Evolutionary conservation across 495 filamentous ascomycete species (phyloP).

Genomic region (Podospora didyma): DNA sequence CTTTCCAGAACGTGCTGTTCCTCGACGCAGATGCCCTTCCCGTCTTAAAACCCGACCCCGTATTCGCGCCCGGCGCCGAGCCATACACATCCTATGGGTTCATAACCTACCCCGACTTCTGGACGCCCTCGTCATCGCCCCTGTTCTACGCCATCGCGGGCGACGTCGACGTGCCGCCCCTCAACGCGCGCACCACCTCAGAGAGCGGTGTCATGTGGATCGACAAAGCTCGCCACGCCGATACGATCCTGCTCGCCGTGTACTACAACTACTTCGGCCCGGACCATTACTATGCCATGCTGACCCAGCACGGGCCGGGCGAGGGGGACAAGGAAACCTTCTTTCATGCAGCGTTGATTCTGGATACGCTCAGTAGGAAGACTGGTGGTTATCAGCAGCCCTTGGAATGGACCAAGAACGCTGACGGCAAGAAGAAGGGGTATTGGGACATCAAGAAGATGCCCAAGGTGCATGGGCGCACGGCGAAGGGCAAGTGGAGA

Average conservation of each 20-base stretch:
- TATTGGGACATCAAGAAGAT: conserved; percentile 46
- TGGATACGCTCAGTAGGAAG: conserved; percentile 31
- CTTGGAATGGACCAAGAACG: conserved; percentile 11
- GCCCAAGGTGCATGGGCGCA: conserved; percentile 10
- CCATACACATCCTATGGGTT: conserved; percentile 51
- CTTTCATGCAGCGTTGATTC: conserved; percentile 47
- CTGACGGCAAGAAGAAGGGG: conserved; percentile 13
- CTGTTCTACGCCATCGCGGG: conserved; percentile 53
- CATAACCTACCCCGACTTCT: conserved; percentile 63
- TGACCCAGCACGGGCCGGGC: conserved; percentile 53
- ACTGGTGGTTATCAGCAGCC: conserved; percentile 3
- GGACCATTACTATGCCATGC: conserved; percentile 53
- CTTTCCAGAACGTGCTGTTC: conserved; percentile 58
- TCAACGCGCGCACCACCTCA: conserved; percentile 37
- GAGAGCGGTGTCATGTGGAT: conserved; percentile 58
- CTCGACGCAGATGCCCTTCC: conserved; percentile 60
- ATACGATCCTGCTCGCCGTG: conserved; percentile 50
- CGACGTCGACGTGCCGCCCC: conserved; percentile 25
- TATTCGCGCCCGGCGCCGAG: conserved; percentile 40
- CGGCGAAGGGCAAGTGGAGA: conserved; percentile 8
- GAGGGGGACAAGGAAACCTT: conserved; percentile 68
- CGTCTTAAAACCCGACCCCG: conserved; percentile 45
- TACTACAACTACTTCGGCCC: conserved; percentile 65
- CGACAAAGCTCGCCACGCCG: conserved; percentile 49
- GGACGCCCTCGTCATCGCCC: conserved; percentile 49